phyloP scores from a whole-genome alignment of 2,329 filamentous ascomycete species.

The Daldinia sp. region DNA sequence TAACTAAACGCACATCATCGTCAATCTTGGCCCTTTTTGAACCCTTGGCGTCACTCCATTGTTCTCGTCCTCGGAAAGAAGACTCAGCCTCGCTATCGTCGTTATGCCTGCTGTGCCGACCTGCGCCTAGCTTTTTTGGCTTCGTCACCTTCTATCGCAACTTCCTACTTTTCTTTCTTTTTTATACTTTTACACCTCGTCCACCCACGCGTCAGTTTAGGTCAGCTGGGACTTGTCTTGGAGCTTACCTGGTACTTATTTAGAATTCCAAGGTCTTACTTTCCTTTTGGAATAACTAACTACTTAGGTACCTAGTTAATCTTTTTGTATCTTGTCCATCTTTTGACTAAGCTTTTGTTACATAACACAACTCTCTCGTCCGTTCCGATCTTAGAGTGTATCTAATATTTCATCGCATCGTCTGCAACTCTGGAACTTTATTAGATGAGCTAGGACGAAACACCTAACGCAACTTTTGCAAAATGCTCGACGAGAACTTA shows the following conservation, averaged over 20 bases:
- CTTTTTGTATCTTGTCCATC: not conserved
- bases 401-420: not conserved
- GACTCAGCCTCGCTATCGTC: conserved; percentile 29
- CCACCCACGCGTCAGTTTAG: not conserved
- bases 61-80: conserved; percentile 24
- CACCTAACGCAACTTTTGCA: conserved; percentile 27
- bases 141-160: conserved; percentile 14
- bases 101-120: conserved; percentile 3
- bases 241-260: conserved; percentile 24
- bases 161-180: conserved; percentile 7
- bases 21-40: not conserved
- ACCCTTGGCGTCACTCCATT: conserved; percentile 22
- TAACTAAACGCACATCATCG: not conserved
- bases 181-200: conserved; percentile 10
- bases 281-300: conserved; percentile 11
- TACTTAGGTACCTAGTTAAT: too few relatives aligned
- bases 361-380: not conserved
- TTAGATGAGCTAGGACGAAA: conserved; percentile 11
- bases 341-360: not conserved
- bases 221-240: conserved; percentile 25
- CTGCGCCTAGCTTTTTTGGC: conserved; percentile 24
- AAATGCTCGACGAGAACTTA: conserved; percentile 94
- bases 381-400: conserved; percentile 7
- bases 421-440: not conserved
- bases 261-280: conserved; percentile 4